Evolutionary conservation across 345 rosid species (phyloP).

Genomic region (Populus ilicifolia): DNA sequence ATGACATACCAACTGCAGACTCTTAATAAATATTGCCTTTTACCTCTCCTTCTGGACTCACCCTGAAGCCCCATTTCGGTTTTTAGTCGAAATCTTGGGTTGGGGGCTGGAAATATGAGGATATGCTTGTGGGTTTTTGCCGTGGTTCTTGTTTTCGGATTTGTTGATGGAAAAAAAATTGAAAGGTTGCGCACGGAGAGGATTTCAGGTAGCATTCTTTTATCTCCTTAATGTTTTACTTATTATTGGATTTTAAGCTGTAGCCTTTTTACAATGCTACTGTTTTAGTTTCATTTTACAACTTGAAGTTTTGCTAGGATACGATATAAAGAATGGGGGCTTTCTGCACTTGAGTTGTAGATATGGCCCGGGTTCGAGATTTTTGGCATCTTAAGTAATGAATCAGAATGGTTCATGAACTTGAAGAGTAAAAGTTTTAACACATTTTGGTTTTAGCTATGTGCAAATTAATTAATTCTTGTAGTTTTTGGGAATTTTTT

Average conservation of each 20-base stretch:
- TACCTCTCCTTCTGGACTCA: conserved; percentile 17
- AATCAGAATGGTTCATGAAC: neutral
- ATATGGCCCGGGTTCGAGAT: neutral
- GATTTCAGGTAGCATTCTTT: conserved; percentile 55
- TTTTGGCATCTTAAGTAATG: neutral
- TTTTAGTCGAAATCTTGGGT: neutral
- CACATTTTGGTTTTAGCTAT: neutral
- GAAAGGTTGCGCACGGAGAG: conserved; percentile 56
- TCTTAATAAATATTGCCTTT: conserved; percentile 35
- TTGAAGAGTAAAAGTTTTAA: neutral
- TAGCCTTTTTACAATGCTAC: neutral
- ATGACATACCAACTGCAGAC: conserved; percentile 65
- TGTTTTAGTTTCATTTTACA: neutral
- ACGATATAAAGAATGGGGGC: neutral
- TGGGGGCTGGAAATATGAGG: conserved; percentile 32
- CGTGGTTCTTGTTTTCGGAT: conserved; percentile 24
- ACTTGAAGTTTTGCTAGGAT: neutral
- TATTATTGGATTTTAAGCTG: neutral
- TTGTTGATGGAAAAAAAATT: conserved; percentile 29
- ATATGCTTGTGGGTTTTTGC: conserved; percentile 29
- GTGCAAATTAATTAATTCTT: neutral
- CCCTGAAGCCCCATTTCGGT: conserved; percentile 23
- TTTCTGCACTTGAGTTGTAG: neutral
- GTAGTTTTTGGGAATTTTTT: neutral
- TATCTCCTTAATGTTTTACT: neutral